Conservation (phyloP, 768 basidiomycete genomes). For the Collybia sordida region DNA sequence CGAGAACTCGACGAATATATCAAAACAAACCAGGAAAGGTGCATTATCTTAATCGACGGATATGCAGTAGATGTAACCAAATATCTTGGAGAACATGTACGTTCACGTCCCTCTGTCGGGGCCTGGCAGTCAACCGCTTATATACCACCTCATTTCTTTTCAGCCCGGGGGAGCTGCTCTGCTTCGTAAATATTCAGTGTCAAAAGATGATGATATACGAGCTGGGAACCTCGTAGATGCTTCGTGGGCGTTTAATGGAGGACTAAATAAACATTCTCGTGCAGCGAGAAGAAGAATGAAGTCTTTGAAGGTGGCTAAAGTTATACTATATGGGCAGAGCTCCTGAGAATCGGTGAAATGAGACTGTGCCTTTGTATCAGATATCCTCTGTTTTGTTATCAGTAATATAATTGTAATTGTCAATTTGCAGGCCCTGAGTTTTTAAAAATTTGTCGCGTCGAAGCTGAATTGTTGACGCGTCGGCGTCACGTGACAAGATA, state of each 20-base stretch:
- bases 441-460: no score
- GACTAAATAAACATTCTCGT: slow-evolving; percentile 71
- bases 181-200: slow-evolving; percentile 48
- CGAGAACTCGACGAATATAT: slow-evolving; percentile 33
- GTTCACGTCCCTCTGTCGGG: slow-evolving; percentile 22
- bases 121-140: slow-evolving; percentile 4
- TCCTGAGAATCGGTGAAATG: no score
- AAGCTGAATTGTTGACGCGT: slow-evolving; percentile 13
- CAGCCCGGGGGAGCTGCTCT: slow-evolving; percentile 66
- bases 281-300: slow-evolving; percentile 49
- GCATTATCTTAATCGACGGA: slow-evolving; percentile 58
- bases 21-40: slow-evolving; percentile 29
- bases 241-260: slow-evolving; percentile 67
- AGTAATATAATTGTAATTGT: no score
- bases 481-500: slow-evolving; percentile 15
- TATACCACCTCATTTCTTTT: no score
- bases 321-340: no score
- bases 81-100: slow-evolving; percentile 68
- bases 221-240: slow-evolving; percentile 40
- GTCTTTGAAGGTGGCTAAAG: slow-evolving; percentile 3
- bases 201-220: slow-evolving; percentile 13
- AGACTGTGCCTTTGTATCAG: no score
- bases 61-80: slow-evolving; percentile 60
- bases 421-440: no score
- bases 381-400: no score